Evolutionary conservation across 495 filamentous ascomycete genomes (phyloP), one percentile per base, ranked within the genome.

Genomic region (Aspergillus avenaceus): DNA sequence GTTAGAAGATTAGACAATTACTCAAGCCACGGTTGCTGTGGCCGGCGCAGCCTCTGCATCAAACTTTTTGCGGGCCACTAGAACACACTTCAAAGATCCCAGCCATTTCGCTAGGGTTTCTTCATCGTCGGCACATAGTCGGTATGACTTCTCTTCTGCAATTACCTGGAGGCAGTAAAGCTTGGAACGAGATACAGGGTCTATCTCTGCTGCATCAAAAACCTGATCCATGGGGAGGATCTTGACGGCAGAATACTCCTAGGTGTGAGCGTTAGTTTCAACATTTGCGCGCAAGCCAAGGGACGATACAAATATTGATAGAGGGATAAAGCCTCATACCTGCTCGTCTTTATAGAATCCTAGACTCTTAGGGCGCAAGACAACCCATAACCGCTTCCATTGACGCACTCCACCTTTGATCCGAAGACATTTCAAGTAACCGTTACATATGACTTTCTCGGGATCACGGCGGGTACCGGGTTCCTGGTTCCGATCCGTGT

Each of bases 321-420:
- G n/a, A n/a, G n/a, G 8, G 12, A 23, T 14, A 37, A 2, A n/a
- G 41, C 42, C 27, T 19, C 61, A 38, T 64, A 80, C 78, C 68
- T 85, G 75, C 37, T 95, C 91, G 58, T 91, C 85, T 68, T 97
- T 97, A 73, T 98, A 97, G 18, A 97, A 82, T 6, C 90, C 87
- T 41, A 97, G 68, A 45, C 88, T 88, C 51, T 87, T 85, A 0
- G 90, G 84, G 27, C 91, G 87, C n/a, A 97, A 71, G 0, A 98
- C 93, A 0, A 85, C 84, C 93, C 93, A 98, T 26, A 88, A 76
- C 53, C 88, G 86, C 74, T 95, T 97, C 93, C 93, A 98, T 59
- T 93, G 88, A 27, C 86, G 84, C 31, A 98, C 85, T 5, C 88
- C 88, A n/a, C 86, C 77, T 57, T 91, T 91, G 52, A 85, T 86